Percentiles rank a stretch among this genome's conserved stretches.
These are phyloP conservation scores for Platanthera guangdongensis DNA, from an alignment of 106 monocot genomes.

Conservation along the genomic window DNA sequence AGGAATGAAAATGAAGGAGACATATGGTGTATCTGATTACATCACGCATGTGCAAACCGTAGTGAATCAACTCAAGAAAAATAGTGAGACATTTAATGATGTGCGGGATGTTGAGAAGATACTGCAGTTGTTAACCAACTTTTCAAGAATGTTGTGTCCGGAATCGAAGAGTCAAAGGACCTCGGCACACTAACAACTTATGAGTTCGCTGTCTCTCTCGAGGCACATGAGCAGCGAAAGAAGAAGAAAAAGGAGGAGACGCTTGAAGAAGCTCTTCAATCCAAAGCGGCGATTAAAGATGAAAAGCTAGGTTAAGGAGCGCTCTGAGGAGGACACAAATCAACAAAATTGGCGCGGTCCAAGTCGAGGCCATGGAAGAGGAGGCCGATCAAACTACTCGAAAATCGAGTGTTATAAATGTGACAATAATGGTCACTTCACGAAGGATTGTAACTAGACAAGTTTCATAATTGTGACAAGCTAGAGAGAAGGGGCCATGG, in stretches of 20 bases:
- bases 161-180: slow-evolving; percentile 22
- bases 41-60: slow-evolving; percentile 12
- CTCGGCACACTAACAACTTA: slow-evolving; percentile 4
- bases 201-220: background rate
- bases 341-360: background rate
- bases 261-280: slow-evolving; percentile 3
- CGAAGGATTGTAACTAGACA: background rate
- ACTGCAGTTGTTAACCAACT: slow-evolving; percentile 9
- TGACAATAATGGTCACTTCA: background rate
- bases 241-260: slow-evolving; percentile 15
- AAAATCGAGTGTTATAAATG: background rate
- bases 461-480: background rate
- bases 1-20: slow-evolving; percentile 10
- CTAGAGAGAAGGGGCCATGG: too few species aligned
- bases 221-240: slow-evolving; percentile 6
- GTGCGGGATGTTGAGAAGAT: slow-evolving; percentile 9
- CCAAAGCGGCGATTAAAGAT: slow-evolving; percentile 13
- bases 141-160: slow-evolving; percentile 12
- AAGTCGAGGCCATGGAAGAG: background rate
- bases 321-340: background rate
- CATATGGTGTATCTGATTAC: slow-evolving; percentile 13
- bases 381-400: background rate
- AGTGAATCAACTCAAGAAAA: slow-evolving; percentile 17
- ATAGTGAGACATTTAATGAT: slow-evolving; percentile 1
- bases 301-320: slow-evolving; percentile 7